These are phyloP conservation scores for Sugiyamaella neomexicana DNA, from an alignment of 1,139 yeast genomes.

Conservation along the genomic window DNA sequence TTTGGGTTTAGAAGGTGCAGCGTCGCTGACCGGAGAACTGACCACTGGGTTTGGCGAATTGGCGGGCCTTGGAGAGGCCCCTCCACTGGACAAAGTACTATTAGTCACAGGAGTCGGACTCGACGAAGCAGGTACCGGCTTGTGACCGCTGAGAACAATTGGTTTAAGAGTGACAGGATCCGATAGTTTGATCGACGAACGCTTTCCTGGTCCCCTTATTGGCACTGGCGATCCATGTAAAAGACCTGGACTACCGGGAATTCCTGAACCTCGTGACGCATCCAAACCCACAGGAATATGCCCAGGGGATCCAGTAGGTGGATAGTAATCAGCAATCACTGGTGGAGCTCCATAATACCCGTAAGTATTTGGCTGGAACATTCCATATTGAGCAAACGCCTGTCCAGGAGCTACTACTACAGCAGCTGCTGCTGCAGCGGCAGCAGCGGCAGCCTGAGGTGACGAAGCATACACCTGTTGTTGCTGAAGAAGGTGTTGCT, in stretches of 20 bases:
- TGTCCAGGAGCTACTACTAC: conserved; percentile 7
- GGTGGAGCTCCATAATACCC: conserved; percentile 19
- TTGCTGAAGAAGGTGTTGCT: neutral
- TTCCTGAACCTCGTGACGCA: conserved; percentile 16
- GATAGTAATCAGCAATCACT: conserved; percentile 15
- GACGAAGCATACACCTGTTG: conserved; percentile 10
- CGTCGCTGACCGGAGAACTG: conserved; percentile 22
- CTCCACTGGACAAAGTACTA: conserved; percentile 18
- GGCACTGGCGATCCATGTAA: conserved; percentile 17
- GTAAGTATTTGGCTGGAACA: conserved; percentile 17
- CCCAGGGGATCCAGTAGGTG: conserved; percentile 13
- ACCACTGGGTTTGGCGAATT: conserved; percentile 20
- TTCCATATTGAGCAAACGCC: conserved; percentile 18
- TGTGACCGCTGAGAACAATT: conserved; percentile 27
- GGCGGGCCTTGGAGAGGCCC: conserved; percentile 18
- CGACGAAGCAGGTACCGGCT: conserved; percentile 14
- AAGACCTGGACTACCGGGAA: conserved; percentile 16
- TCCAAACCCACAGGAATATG: conserved; percentile 13
- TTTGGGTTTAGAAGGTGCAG: conserved; percentile 12
- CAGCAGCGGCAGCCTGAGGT: conserved; percentile 17
- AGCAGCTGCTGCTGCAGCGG: conserved; percentile 18
- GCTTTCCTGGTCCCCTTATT: conserved; percentile 21
- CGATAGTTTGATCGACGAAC: conserved; percentile 33
- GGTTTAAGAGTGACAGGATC: conserved; percentile 36
- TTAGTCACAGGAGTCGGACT: conserved; percentile 19